Base-by-base conservation (phyloP, 345 rosid genomes). In the Aurinia saxatilis region DNA sequence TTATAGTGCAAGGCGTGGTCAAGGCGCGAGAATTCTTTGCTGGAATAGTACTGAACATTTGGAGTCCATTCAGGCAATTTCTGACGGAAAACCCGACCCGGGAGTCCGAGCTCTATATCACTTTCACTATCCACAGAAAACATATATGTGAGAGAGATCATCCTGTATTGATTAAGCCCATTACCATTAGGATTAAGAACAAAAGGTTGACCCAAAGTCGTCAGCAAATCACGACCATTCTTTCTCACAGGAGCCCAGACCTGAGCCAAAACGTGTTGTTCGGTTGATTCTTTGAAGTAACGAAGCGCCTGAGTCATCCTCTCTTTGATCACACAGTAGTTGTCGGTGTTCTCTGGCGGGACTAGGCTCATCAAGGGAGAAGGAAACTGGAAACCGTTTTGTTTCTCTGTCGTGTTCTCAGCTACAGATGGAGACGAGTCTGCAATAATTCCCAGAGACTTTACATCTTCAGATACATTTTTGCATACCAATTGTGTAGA, bases 31-130 rank as follows among this genome's bases (percentile, higher is more conserved):
- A 76, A 91, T 75, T 91, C 98, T 68, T 75, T 81, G 79, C 80
- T 78, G 8, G 96, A 82, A 78, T 88, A 91, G 68, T 84, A 91
- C 76, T 84, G 92, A 40, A 91, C 98, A 68, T 91, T 79, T 6
- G 98, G 98, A 19, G 88, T 88, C 98, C 98, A 91, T 35, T 91
- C 98, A 5, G 98, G 96, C 67, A 86, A 54, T 46, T 91, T 88
- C 70, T 80, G 83, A 61, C 63, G 66, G 80, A 86, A 91, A 78
- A 88, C 98, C 47, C 98, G 90, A 18, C 98, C 98, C 9, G 98
- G 98, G 59, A 91, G 95, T 50, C 98, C 98, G 14, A 81, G 90
- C 68, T 82, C 86, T 38, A 78, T 71, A 34, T 84, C 88, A 60
- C 64, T 81, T 72, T 78, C 96, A 63, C 85, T 86, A 52, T 86